A percentile compares a stretch with the other conserved stretches of the same genome.
Conservation (phyloP, 192 early-diverging fungal genomes). For the Borealophlyctis nickersoniae region DNA sequence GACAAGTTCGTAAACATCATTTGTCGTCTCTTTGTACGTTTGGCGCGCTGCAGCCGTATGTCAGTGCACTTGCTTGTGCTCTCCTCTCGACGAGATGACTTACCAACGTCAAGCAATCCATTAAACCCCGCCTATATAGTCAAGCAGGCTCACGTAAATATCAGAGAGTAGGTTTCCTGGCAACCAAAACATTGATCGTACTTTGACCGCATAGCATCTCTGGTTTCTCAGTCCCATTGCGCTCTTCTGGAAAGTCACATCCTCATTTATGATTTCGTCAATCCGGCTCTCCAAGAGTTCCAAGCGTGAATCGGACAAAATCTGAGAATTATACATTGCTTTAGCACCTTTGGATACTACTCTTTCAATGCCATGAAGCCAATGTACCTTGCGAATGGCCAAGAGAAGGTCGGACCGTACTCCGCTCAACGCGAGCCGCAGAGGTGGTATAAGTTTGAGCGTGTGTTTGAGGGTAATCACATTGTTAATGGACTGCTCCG, state of each 20-base stretch:
- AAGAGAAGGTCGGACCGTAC: constrained; percentile 43
- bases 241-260: constrained; percentile 65
- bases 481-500: constrained; percentile 64
- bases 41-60: constrained; percentile 50
- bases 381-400: constrained; percentile 41
- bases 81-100: constrained; percentile 9
- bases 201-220: constrained; percentile 81
- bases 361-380: too few relatives aligned
- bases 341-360: too few relatives aligned
- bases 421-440: constrained; percentile 36
- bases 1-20: constrained; percentile 67
- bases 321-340: constrained; percentile 6
- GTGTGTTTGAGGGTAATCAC: constrained; percentile 69
- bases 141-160: not conserved
- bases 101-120: constrained; percentile 81
- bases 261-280: constrained; percentile 63
- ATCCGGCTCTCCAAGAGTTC: constrained; percentile 43
- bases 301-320: constrained; percentile 43
- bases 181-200: constrained; percentile 24
- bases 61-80: not conserved
- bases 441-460: constrained; percentile 41
- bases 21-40: constrained; percentile 71
- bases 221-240: constrained; percentile 77
- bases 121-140: constrained; percentile 63
- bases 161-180: not conserved